These are phyloP conservation scores for Phytopythium oedochilum DNA, from an alignment of 352 stramenopile genomes.

Conservation along the genomic window DNA sequence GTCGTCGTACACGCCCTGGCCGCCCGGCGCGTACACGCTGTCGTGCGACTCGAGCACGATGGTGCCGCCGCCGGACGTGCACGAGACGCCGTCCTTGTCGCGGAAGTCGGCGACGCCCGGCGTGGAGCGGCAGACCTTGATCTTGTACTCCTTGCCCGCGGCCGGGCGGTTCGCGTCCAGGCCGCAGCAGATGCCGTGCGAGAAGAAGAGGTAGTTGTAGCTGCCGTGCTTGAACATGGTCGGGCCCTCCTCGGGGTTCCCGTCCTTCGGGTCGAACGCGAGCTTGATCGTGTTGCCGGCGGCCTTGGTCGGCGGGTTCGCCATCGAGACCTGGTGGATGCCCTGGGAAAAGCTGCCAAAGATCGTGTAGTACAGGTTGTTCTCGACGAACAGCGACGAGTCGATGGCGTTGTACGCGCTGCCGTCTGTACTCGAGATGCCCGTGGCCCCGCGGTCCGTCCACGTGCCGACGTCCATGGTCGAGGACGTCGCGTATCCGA, in stretches of 20 bases:
- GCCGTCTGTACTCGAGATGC: conserved; percentile 23
- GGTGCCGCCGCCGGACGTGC: conserved; percentile 33
- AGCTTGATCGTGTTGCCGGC: too few species aligned
- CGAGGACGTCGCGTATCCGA: conserved; percentile 32
- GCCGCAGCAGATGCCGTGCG: conserved; percentile 30
- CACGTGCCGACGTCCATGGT: conserved; percentile 35
- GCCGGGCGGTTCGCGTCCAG: conserved; percentile 21
- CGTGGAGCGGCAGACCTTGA: conserved; percentile 3
- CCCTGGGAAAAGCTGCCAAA: conserved; percentile 43
- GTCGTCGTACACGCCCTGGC: conserved; percentile 43
- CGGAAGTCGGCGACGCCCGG: conserved; percentile 26
- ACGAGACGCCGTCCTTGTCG: conserved; percentile 26
- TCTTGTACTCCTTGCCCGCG: conserved; percentile 26
- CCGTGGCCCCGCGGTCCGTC: conserved; percentile 10
- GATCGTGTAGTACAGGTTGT: conserved; percentile 31
- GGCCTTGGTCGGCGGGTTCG: conserved; percentile 8
- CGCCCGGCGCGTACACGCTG: conserved; percentile 41
- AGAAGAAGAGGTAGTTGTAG: conserved; percentile 47
- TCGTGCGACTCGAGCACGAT: conserved; percentile 39
- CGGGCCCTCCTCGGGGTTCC: conserved; percentile 20
- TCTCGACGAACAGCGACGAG: conserved; percentile 32
- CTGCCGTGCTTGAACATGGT: conserved; percentile 32
- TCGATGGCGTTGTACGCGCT: conserved; percentile 57
- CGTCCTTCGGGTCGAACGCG: conserved; percentile 1
- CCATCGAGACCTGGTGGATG: conserved; percentile 21